Conservation (phyloP, 345 rosid genomes). For the Carallia pectinifolia region DNA sequence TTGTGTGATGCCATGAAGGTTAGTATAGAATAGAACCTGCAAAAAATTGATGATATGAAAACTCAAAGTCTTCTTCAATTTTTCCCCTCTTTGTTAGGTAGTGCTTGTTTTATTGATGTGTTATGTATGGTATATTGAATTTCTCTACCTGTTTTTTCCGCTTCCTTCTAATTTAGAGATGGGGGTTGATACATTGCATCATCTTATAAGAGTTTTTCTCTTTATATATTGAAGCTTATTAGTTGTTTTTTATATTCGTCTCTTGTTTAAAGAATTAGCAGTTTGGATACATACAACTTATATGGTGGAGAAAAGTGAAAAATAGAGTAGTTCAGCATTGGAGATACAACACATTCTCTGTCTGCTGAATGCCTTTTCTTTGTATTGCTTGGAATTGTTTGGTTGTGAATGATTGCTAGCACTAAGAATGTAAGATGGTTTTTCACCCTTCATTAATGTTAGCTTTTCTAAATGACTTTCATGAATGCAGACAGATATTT, state of each 20-base stretch:
- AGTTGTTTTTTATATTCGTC: too few species aligned
- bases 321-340: too few species aligned
- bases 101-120: neutral
- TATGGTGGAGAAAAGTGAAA: too few species aligned
- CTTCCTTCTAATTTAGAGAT: too few species aligned
- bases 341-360: neutral
- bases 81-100: neutral
- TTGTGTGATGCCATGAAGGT: conserved; percentile 1
- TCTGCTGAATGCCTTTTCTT: neutral
- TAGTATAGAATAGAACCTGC: neutral
- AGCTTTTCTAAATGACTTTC: conserved; percentile 1
- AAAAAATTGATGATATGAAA: neutral
- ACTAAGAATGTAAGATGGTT: neutral
- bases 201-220: too few species aligned
- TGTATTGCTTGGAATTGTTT: neutral
- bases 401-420: neutral
- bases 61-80: neutral
- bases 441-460: neutral
- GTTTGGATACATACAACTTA: too few species aligned
- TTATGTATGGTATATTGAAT: neutral
- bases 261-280: too few species aligned
- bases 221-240: too few species aligned
- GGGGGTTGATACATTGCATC: too few species aligned
- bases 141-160: neutral
- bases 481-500: conserved; percentile 66